A percentile compares a stretch with the other conserved stretches of the same genome.
Conservation (phyloP, 345 rosid species). For the Arabidopsis suecica region DNA sequence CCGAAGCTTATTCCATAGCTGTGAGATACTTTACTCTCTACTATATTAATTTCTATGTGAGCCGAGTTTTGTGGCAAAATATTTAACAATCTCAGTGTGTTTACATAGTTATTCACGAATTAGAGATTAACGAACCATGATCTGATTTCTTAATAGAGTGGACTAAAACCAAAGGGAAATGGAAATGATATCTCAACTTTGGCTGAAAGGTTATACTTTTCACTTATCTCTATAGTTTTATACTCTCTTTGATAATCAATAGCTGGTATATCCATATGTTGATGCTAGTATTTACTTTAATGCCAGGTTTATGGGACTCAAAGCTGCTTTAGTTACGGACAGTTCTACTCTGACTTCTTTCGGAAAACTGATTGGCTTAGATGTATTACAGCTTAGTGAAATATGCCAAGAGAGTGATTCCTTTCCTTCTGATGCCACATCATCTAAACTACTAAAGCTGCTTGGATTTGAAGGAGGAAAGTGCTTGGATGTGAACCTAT, state of each 20-base stretch:
- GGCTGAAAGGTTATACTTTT: conserved; percentile 60
- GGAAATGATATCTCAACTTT: conserved; percentile 49
- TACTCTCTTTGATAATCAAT: background rate
- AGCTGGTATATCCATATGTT: background rate
- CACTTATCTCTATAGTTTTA: conserved; percentile 12
- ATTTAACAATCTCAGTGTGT: background rate
- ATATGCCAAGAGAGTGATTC: conserved; percentile 44
- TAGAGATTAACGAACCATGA: conserved; percentile 25
- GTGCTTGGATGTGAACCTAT: conserved; percentile 52
- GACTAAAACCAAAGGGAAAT: conserved; percentile 34
- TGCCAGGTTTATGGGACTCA: conserved; percentile 85
- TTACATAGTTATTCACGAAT: background rate
- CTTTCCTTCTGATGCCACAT: conserved; percentile 42
- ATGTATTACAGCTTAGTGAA: conserved; percentile 49
- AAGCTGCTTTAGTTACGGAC: conserved; percentile 67
- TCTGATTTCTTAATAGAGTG: conserved; percentile 47
- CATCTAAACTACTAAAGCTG: conserved; percentile 53
- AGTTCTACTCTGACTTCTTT: conserved; percentile 56
- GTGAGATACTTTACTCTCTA: conserved; percentile 48
- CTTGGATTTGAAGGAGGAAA: conserved; percentile 80
- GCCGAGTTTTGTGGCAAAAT: background rate
- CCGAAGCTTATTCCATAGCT: conserved; percentile 49
- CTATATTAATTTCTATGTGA: background rate
- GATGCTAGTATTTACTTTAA: conserved; percentile 9
- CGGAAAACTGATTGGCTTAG: conserved; percentile 58